phyloP scores from a whole-genome alignment of 208 protist genomes.

The Strigomonas culicis region DNA sequence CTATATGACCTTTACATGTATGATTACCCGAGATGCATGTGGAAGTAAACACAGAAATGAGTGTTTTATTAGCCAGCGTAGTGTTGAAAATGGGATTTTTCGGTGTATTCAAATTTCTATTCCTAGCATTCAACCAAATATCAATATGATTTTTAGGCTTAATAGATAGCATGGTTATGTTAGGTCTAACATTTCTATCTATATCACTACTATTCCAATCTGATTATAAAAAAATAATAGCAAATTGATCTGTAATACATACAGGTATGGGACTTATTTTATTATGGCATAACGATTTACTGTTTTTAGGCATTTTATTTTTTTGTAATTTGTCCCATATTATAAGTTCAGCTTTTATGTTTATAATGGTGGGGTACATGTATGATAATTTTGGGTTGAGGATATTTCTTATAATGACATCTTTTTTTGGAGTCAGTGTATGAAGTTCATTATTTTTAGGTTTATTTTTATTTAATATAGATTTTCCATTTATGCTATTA shows the following conservation, averaged over 20 bases:
- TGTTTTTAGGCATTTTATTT: slow-evolving; percentile 65
- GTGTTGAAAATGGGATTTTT: slow-evolving; percentile 89
- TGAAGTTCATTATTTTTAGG: slow-evolving; percentile 73
- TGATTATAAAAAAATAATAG: slow-evolving; percentile 82
- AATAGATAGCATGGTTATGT: slow-evolving; percentile 53
- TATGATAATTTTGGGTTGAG: slow-evolving; percentile 71
- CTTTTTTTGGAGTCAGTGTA: slow-evolving; percentile 70
- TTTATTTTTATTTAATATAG: slow-evolving; percentile 84
- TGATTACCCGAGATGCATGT: slow-evolving; percentile 72
- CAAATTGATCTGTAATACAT: slow-evolving; percentile 70
- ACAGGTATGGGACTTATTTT: slow-evolving; percentile 64
- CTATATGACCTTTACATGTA: slow-evolving; percentile 61
- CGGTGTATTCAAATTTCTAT: slow-evolving; percentile 81
- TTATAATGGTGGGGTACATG: slow-evolving; percentile 77
- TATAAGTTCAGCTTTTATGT: slow-evolving; percentile 73
- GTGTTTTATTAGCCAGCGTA: slow-evolving; percentile 61
- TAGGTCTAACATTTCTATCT: slow-evolving; percentile 67
- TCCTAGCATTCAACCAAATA: slow-evolving; percentile 60
- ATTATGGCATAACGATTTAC: slow-evolving; percentile 72
- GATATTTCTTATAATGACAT: slow-evolving; percentile 70
- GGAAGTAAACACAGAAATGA: slow-evolving; percentile 74
- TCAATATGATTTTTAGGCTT: slow-evolving; percentile 80
- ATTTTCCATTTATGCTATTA: slow-evolving; percentile 75
- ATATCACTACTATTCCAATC: slow-evolving; percentile 69
- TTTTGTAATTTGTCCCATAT: slow-evolving; percentile 82